Base-by-base conservation (phyloP, 179 eudicot species). In the Drosera spatulata region DNA sequence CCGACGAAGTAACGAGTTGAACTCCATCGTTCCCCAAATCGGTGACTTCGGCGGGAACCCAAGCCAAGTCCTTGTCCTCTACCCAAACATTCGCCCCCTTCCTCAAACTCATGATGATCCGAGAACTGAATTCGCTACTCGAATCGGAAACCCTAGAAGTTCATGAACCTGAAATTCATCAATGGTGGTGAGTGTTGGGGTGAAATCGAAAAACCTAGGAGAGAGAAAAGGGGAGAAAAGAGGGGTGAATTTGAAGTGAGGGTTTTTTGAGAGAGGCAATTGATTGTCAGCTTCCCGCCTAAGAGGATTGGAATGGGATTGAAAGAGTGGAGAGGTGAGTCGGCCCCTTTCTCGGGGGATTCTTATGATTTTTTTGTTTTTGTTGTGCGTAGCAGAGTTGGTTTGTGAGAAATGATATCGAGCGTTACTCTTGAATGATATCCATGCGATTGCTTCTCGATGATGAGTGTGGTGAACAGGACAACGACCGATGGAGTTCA, bases 31-130 rank as follows among this genome's bases (percentile, higher is more conserved):
- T 82, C 49, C 65, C 62, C 40, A 87, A 77, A 65, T 73, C 91
- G 46, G 73, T 50, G 2, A 94, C 89, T 70, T 90, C 74, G 39
- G 91, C 96, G 10, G 88, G 81, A 49, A 79, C 69, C 99, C 97
- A 90, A 39, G 84, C 88, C 59, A 70, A 56, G 22, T 76, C 75
- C 60, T 60, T 90, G 60, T 90, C 97, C 60, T 87, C 87, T 39
- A 79, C 83, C 99, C 99, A 90, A 2, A 94, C 99, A 66, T 76
- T 83, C 2, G 87, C 79, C 12, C 95, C 96, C 66, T 79, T 94
- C 1, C 88, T 82, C 4, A 86, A 75, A 50, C 79, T 68, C 91
- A 82, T 84, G 61, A 61, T 72, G 37, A 8, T 49, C 14, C 33
- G 12, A 2, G 7, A n/a, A 10, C 3, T n/a, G 14, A 12, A 1